Percentiles rank a stretch among this genome's conserved stretches.
These are phyloP conservation scores for Ormosia semicastrata DNA, from an alignment of 306 rosid species.

Conservation along the genomic window DNA sequence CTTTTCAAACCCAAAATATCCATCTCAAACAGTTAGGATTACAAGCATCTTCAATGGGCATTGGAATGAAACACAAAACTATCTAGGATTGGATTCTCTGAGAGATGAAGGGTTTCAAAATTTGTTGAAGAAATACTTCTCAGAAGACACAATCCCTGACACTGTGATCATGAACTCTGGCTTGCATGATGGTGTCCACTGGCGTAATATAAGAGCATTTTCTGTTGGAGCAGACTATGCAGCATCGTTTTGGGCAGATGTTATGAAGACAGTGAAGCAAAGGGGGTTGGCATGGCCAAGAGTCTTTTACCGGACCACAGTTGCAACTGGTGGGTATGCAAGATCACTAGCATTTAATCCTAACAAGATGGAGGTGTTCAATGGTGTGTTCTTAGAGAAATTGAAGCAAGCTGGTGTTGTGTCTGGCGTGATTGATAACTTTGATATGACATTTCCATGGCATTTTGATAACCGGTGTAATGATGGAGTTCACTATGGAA, in stretches of 20 bases:
- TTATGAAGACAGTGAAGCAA: slow-evolving; percentile 53
- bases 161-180: slow-evolving; percentile 90
- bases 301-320: slow-evolving; percentile 72
- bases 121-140: slow-evolving; percentile 64
- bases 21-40: slow-evolving; percentile 72
- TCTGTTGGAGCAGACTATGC: slow-evolving; percentile 71
- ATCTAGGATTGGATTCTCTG: slow-evolving; percentile 81
- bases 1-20: slow-evolving; percentile 76
- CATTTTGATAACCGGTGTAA: slow-evolving; percentile 90
- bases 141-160: slow-evolving; percentile 69
- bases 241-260: slow-evolving; percentile 78
- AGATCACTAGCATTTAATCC: slow-evolving; percentile 81
- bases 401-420: slow-evolving; percentile 61
- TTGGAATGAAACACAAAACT: slow-evolving; percentile 91
- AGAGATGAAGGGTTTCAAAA: slow-evolving; percentile 68
- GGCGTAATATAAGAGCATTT: slow-evolving; percentile 69
- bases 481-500: slow-evolving; percentile 96
- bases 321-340: slow-evolving; percentile 94
- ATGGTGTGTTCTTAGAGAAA: slow-evolving; percentile 72
- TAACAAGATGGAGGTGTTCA: slow-evolving; percentile 86
- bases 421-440: slow-evolving; percentile 79
- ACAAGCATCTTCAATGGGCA: slow-evolving; percentile 98
- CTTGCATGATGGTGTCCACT: slow-evolving; percentile 82
- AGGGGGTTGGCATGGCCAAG: slow-evolving; percentile 70
- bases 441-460: slow-evolving; percentile 96